Base-by-base conservation (phyloP, 352 stramenopile genomes). In the Phytophthora hybrid region DNA sequence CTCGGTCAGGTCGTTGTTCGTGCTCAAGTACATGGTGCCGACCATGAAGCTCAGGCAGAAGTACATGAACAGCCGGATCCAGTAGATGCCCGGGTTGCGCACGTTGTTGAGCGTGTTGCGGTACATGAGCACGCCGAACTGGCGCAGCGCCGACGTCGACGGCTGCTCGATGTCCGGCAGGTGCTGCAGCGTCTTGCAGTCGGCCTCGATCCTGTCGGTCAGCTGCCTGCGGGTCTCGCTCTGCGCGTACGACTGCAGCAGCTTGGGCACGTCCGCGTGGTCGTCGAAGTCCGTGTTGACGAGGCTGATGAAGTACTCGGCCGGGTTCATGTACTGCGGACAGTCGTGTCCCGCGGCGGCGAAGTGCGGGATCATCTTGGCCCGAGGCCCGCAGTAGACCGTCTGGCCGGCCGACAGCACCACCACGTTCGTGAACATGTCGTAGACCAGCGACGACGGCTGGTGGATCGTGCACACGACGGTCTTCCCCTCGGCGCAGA, bases 121-220 rank as follows among this genome's bases (percentile, higher is more conserved):
- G 59, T 88, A 70, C 62, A 88, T 71, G 31, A 91, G 66, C 21
- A 91, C 77, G 0, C 29, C 8, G 37, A 91, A 87, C 58, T 90
- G 82, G 0, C 64, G 73, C 67, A 74, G 37, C 1, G 77, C 39
- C 18, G 80, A 85, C 21, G 80, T 59, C 31, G 63, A 51, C 18
- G 58, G 29, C 4, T 55, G 46, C 54, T 79, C 60, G 11, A 83
- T 62, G 26, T 76, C 59, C 4, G 49, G 58, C 31, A 79, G 34
- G 23, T 78, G 62, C 54, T 66, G n/a, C 39, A 79, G 41, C 31
- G 54, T 77, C 29, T 59, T 67, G 26, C 66, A 66, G 26, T 82
- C 77, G 16, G 10, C 49, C 34, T 64, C 29, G 32, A 82, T 69
- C 26, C 52, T 32, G 3, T 21, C 31, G 11, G 16, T 18, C 10